Percentiles rank a stretch among this genome's conserved stretches.
Evolutionary conservation across 2,329 filamentous ascomycete genomes (phyloP).

Genomic region (Monilinia aucupariae): DNA sequence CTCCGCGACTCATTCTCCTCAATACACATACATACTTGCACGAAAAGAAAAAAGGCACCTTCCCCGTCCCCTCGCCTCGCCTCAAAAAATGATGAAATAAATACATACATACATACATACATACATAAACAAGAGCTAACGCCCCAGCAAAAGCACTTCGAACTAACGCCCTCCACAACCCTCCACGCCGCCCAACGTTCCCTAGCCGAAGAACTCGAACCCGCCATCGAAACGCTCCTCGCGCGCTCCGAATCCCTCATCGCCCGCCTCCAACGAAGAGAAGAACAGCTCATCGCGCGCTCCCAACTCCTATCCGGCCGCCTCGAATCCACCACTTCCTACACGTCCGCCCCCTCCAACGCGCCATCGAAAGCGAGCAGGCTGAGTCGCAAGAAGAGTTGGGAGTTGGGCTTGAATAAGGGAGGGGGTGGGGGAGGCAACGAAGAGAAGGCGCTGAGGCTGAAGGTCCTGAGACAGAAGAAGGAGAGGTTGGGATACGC

Average conservation of each 20-base stretch:
- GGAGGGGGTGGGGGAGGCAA: constrained; percentile 18
- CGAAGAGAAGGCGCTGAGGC: constrained; percentile 38
- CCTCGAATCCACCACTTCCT: constrained; percentile 36
- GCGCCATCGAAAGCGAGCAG: constrained; percentile 29
- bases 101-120: background rate
- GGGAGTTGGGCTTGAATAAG: constrained; percentile 34
- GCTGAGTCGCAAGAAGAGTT: constrained; percentile 31
- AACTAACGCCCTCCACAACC: constrained; percentile 62
- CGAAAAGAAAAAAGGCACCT: background rate
- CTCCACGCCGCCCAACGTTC: constrained; percentile 59
- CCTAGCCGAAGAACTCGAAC: constrained; percentile 63
- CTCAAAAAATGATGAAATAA: background rate
- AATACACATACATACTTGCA: background rate
- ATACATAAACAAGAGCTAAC: background rate
- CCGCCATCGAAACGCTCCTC: constrained; percentile 62
- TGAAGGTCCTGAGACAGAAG: constrained; percentile 60
- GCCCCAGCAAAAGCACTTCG: constrained; percentile 55
- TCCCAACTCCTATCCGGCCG: constrained; percentile 61
- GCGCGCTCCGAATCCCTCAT: constrained; percentile 57
- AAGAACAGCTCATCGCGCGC: constrained; percentile 60
- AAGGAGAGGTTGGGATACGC: constrained; percentile 67
- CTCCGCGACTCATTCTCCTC: background rate
- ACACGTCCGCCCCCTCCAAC: background rate
- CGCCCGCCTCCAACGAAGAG: constrained; percentile 60
- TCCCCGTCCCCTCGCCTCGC: too few species aligned